Conservation (phyloP, 139 green algal genomes). For the Pseudopediastrum boryanum region DNA sequence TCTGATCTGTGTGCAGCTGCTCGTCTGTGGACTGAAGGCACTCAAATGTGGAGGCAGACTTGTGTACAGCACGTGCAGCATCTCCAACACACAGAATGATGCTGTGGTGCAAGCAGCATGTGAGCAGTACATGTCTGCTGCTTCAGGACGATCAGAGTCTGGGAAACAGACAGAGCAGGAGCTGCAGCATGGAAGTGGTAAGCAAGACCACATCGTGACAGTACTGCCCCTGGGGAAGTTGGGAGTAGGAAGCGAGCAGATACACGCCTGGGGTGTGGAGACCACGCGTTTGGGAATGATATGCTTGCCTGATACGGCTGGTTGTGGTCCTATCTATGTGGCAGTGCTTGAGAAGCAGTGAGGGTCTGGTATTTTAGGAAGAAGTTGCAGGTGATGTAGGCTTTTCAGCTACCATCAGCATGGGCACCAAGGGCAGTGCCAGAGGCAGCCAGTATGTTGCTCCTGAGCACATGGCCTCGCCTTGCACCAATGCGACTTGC, state of each 20-base stretch:
- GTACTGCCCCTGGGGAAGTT: constrained; percentile 9
- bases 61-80: constrained; percentile 75
- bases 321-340: constrained; percentile 59
- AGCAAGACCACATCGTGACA: not conserved
- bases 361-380: too few species aligned
- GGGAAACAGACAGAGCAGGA: too few species aligned
- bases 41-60: constrained; percentile 61
- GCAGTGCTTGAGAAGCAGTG: constrained; percentile 57
- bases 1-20: constrained; percentile 10
- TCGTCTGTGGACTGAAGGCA: constrained; percentile 40
- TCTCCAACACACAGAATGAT: constrained; percentile 66
- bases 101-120: constrained; percentile 45
- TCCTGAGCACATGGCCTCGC: too few species aligned
- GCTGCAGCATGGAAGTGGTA: constrained; percentile 24
- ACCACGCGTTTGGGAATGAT: constrained; percentile 52
- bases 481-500: too few species aligned
- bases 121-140: too few species aligned
- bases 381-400: too few species aligned
- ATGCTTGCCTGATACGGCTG: constrained; percentile 49
- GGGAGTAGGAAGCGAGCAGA: not conserved
- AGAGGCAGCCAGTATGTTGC: too few species aligned
- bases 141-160: too few species aligned
- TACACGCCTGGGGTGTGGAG: constrained; percentile 36
- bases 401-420: too few species aligned
- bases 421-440: too few species aligned